These are phyloP conservation scores for Botrytis sinoallii DNA, from an alignment of 2,329 filamentous ascomycete species.

Conservation along the genomic window DNA sequence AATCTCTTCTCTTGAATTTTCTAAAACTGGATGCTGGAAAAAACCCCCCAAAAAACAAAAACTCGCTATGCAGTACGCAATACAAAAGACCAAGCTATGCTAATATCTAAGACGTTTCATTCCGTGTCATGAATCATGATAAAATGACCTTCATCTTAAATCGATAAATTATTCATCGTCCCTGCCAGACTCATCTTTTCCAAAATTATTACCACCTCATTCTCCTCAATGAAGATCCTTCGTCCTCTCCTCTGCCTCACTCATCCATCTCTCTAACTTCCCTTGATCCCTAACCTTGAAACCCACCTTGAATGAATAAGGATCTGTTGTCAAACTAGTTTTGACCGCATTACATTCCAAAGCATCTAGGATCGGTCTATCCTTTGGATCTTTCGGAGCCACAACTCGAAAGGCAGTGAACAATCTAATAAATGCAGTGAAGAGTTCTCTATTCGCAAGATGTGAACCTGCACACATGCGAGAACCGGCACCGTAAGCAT, in stretches of 20 bases:
- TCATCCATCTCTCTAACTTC: constrained; percentile 52
- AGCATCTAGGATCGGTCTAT: constrained; percentile 53
- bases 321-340: constrained; percentile 58
- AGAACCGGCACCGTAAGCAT: constrained; percentile 60
- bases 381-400: constrained; percentile 44
- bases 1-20: not conserved
- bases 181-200: not conserved
- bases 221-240: constrained; percentile 19
- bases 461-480: constrained; percentile 63
- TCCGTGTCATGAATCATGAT: not conserved
- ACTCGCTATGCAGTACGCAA: not conserved
- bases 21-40: not conserved
- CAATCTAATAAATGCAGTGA: constrained; percentile 56
- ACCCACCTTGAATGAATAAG: constrained; percentile 60
- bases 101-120: not conserved
- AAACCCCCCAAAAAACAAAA: not conserved
- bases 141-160: not conserved
- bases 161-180: too few species aligned
- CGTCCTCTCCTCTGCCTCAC: constrained; percentile 39
- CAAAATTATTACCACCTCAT: not conserved
- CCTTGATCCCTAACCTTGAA: constrained; percentile 48
- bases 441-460: constrained; percentile 61
- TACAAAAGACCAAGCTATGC: not conserved
- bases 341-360: constrained; percentile 56
- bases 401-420: constrained; percentile 57